Base-by-base conservation (phyloP, 352 stramenopile genomes). In the Phytophthora fragariae region DNA sequence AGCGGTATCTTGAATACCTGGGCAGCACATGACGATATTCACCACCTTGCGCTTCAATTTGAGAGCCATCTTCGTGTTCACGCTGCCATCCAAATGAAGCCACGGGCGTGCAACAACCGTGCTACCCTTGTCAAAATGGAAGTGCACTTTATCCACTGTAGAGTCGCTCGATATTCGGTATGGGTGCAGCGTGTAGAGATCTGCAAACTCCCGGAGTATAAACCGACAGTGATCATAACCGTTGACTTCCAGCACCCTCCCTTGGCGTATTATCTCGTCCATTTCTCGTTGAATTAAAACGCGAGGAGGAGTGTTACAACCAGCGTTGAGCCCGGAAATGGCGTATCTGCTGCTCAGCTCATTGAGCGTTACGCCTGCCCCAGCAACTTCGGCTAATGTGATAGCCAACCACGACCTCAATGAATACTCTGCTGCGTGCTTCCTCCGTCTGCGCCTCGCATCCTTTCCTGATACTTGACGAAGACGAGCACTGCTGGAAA, bases 11-110 rank as follows among this genome's bases (percentile, higher is more conserved):
- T 75, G 70, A 61, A 96, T 92, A 1, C 90, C 90, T 27, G 90
- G 90, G 0, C 61, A 83, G 49, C 80, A 92, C 79, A 93, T 89
- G 17, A 95, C 75, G 35, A 94, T 92, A 65, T 94, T 96, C 17
- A 93, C 84, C 11, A 94, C 75, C 69, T 92, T 89, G 27, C 85
- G 82, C 70, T 96, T 96, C 24, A 96, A 64, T 54, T 79, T 71
- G 19, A 94, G 61, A 29, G 80, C 65, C 2, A 89, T 76, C 11
- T 77, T 82, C 0, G 70, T 75, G 70, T 96, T 96, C 2, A 79
- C 39, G 14, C 68, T 86, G 8, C 90, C 90, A 67, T 96, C 85
- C 33, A 96, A 75, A 55, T 92, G 82, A 57, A 92, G 70, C 90
- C 90, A 96, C 15, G 90, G 88, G 0, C 82, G 80, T 57, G 86